Conservation (phyloP, 257 asterid genomes). For the Solanum corneliomulleri region DNA sequence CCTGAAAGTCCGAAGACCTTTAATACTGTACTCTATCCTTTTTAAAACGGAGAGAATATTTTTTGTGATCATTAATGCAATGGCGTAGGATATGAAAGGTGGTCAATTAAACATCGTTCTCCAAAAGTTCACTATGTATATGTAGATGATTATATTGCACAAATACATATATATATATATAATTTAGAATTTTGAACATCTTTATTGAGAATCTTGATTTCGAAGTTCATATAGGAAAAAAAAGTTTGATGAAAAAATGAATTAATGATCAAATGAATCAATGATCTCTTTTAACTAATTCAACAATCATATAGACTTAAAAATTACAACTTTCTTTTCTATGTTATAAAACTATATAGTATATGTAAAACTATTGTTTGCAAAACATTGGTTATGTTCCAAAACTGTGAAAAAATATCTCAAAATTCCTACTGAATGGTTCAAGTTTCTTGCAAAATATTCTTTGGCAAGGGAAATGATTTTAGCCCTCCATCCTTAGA, state of each 20-base stretch:
- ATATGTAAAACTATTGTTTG: neutral
- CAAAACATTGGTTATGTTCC: neutral
- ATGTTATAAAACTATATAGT: neutral
- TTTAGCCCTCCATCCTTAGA: conserved; percentile 12
- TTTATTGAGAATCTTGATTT: neutral
- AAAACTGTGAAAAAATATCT: neutral
- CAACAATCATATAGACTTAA: neutral
- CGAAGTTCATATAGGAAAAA: neutral
- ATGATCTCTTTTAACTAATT: neutral
- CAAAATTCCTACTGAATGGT: neutral
- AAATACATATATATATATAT: neutral
- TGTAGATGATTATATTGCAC: neutral
- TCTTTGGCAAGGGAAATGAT: conserved; percentile 38
- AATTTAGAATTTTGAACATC: neutral
- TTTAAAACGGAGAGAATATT: no score
- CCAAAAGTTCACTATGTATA: neutral
- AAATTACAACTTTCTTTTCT: neutral
- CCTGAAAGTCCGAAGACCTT: no score
- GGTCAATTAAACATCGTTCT: neutral
- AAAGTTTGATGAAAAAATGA: neutral
- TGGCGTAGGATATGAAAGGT: neutral
- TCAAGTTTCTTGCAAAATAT: conserved; percentile 22
- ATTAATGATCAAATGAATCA: neutral
- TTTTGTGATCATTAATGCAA: neutral
- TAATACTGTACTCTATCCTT: no score